These are phyloP conservation scores for Jimgerdemannia flammicorona DNA, from an alignment of 192 early-diverging fungal species.

Conservation along the genomic window DNA sequence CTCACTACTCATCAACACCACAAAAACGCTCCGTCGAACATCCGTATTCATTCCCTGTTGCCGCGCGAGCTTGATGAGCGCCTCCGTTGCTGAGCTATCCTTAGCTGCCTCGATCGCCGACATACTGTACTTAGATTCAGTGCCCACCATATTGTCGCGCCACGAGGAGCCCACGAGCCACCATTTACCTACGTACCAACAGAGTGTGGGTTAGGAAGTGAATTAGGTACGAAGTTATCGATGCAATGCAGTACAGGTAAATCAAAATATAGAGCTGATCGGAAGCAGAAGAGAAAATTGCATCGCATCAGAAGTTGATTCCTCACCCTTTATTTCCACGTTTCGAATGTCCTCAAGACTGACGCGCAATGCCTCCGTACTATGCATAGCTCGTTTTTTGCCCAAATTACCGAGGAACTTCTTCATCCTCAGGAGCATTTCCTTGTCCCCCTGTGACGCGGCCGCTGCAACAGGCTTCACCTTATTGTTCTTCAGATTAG, in stretches of 20 bases:
- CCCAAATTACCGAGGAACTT: constrained; percentile 70
- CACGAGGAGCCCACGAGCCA: constrained; percentile 97
- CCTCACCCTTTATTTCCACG: constrained; percentile 69
- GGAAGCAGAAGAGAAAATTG: no score
- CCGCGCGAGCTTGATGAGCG: constrained; percentile 75
- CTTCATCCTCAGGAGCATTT: constrained; percentile 70
- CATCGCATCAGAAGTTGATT: no score
- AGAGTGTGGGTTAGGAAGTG: no score
- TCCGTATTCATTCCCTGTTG: constrained; percentile 98
- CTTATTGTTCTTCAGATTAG: constrained; percentile 91
- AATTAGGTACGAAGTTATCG: neutral
- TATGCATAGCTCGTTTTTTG: constrained; percentile 47
- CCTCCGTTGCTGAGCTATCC: constrained; percentile 40
- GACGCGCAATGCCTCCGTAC: constrained; percentile 78
- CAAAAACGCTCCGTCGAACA: constrained; percentile 86
- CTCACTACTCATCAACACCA: constrained; percentile 87
- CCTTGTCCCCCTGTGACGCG: constrained; percentile 48
- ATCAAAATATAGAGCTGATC: neutral
- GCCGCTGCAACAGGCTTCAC: constrained; percentile 51
- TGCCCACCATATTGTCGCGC: constrained; percentile 67
- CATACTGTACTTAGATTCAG: constrained; percentile 34
- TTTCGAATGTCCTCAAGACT: constrained; percentile 80
- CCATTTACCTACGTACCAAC: constrained; percentile 70
- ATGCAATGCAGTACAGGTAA: neutral
- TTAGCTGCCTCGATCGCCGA: constrained; percentile 34